phyloP scores from a whole-genome alignment of 75 land plant species.

The Picea sitchensis region DNA sequence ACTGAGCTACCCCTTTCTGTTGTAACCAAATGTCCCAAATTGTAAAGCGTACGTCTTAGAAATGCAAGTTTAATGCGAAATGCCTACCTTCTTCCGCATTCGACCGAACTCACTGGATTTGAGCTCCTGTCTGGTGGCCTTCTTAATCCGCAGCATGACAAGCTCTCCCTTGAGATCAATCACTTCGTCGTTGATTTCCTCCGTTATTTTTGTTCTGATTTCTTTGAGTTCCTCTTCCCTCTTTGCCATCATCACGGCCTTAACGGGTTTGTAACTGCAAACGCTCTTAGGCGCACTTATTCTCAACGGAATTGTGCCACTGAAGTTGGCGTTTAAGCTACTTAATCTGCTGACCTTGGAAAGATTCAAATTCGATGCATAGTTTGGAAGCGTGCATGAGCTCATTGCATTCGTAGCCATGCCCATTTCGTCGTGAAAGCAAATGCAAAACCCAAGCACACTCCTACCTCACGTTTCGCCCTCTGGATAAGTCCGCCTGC shows the following conservation, averaged over 20 bases:
- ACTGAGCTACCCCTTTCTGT: not conserved
- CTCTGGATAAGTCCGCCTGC: too few relatives aligned
- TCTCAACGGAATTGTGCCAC: not conserved
- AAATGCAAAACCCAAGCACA: too few relatives aligned
- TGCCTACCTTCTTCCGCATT: slow-evolving; percentile 72
- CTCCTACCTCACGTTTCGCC: too few relatives aligned
- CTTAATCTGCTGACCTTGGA: not conserved
- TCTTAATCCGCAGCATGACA: slow-evolving; percentile 73
- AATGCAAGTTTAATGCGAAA: not conserved
- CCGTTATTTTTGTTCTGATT: slow-evolving; percentile 63
- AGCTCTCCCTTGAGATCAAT: slow-evolving; percentile 94
- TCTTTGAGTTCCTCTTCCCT: slow-evolving; percentile 74
- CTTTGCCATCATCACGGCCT: slow-evolving; percentile 72
- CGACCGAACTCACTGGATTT: slow-evolving; percentile 76
- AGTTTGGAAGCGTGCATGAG: not conserved
- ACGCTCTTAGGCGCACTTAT: not conserved
- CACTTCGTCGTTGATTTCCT: slow-evolving; percentile 70
- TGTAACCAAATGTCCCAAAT: too few relatives aligned
- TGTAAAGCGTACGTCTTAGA: not conserved
- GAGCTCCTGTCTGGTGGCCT: slow-evolving; percentile 72
- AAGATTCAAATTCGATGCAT: not conserved
- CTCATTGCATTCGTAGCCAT: not conserved
- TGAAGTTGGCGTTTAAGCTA: slow-evolving; percentile 2
- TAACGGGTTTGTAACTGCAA: not conserved
- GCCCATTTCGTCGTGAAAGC: too few relatives aligned